Conservation (phyloP, 2,329 filamentous ascomycete genomes). For the Chrysoporthe puriensis region DNA sequence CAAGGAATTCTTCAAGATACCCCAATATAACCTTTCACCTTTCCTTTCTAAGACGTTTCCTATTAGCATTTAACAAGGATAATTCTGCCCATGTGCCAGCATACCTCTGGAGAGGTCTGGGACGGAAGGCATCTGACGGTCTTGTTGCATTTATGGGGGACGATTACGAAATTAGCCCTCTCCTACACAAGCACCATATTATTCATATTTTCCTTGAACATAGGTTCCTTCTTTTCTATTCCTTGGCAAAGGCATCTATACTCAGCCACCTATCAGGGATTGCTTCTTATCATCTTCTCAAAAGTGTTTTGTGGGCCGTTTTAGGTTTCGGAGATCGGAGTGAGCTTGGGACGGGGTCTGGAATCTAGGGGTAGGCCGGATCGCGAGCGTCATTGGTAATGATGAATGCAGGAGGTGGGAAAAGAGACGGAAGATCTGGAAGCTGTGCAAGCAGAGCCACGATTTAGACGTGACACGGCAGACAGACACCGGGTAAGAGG, state of each 20-base stretch:
- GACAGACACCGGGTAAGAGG: neutral
- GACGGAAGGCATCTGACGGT: neutral
- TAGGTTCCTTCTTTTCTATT: neutral
- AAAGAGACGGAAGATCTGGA: neutral
- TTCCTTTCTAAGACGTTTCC: neutral
- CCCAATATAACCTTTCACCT: constrained; percentile 1
- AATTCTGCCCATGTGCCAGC: neutral
- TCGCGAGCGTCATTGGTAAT: neutral
- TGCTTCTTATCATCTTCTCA: neutral
- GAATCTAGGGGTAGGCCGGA: neutral
- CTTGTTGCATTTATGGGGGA: neutral
- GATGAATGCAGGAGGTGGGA: neutral
- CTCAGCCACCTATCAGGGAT: neutral
- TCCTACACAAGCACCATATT: neutral
- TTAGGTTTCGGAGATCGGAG: neutral
- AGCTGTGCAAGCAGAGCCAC: neutral
- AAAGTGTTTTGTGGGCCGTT: neutral
- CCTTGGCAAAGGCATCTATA: neutral
- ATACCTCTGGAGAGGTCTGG: neutral
- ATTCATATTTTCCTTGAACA: neutral
- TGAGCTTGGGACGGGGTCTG: neutral
- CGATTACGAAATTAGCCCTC: neutral
- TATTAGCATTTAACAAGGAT: neutral
- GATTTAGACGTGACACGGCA: neutral
- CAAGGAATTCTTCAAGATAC: constrained; percentile 11